phyloP scores from a whole-genome alignment of 2,329 filamentous ascomycete species.

The Colletotrichum sp. region DNA sequence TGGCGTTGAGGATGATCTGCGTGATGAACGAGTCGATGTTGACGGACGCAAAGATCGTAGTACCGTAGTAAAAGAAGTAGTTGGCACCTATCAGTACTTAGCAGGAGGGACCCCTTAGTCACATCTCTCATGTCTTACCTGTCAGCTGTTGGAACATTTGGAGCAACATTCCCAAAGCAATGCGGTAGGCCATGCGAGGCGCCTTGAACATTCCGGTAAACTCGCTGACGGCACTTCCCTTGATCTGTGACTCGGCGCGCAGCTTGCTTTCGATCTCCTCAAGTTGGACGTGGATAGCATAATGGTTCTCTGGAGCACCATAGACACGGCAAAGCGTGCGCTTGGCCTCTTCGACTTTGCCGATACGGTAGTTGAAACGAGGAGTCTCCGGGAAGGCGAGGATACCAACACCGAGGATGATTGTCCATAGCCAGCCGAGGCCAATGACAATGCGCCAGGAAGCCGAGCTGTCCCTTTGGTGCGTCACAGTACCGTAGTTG shows the following conservation, averaged over 20 bases:
- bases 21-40: conserved; percentile 66
- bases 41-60: conserved; percentile 52
- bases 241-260: conserved; percentile 47
- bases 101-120: too few relatives aligned
- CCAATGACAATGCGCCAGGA: conserved; percentile 67
- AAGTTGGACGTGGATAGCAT: conserved; percentile 51
- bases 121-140: conserved; percentile 24
- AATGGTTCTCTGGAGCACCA: conserved; percentile 46
- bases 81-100: conserved; percentile 54
- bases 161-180: conserved; percentile 62
- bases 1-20: conserved; percentile 69
- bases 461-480: conserved; percentile 48
- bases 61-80: conserved; percentile 70
- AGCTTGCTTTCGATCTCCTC: conserved; percentile 60
- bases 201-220: conserved; percentile 67
- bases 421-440: conserved; percentile 55
- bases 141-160: conserved; percentile 67
- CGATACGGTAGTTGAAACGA: conserved; percentile 54
- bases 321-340: conserved; percentile 54
- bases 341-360: conserved; percentile 50
- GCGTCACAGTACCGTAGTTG: conserved; percentile 61
- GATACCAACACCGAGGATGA: conserved; percentile 54
- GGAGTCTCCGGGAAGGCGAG: conserved; percentile 57
- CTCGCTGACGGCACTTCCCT: conserved; percentile 46
- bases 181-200: conserved; percentile 68